These are phyloP conservation scores for Ceratocystis variospora DNA, from an alignment of 2,329 filamentous ascomycete species.

Conservation along the genomic window DNA sequence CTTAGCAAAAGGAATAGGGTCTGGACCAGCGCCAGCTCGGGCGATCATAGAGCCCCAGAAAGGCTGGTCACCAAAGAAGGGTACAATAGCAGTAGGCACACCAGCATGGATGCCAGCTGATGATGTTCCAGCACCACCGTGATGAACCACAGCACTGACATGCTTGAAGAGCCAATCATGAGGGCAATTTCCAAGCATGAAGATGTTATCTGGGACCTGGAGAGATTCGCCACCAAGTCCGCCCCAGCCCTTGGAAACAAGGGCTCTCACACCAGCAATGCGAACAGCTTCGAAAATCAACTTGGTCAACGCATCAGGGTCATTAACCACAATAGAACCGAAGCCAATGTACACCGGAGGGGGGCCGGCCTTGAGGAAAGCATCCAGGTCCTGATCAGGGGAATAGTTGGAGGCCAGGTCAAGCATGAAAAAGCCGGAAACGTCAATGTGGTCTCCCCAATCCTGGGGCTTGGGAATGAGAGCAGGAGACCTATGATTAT, in stretches of 20 bases:
- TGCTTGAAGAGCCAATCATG: constrained; percentile 82
- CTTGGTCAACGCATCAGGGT: constrained; percentile 55
- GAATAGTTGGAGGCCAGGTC: constrained; percentile 52
- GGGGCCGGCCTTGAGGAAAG: constrained; percentile 53
- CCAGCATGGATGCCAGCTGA: constrained; percentile 73
- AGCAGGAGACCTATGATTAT: constrained; percentile 43
- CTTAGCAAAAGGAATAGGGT: constrained; percentile 54
- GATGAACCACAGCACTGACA: constrained; percentile 72
- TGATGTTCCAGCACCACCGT: constrained; percentile 78
- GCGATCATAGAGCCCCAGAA: constrained; percentile 73
- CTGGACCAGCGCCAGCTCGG: constrained; percentile 56
- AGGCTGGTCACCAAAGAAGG: constrained; percentile 76
- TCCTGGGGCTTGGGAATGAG: constrained; percentile 67
- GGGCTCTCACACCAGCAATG: constrained; percentile 54
- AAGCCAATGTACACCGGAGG: constrained; percentile 74
- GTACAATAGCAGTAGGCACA: constrained; percentile 67
- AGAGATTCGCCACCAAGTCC: constrained; percentile 61
- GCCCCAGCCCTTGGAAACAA: constrained; percentile 82
- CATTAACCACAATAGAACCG: constrained; percentile 67
- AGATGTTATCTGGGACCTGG: constrained; percentile 59
- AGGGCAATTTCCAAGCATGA: constrained; percentile 72
- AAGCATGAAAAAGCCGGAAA: constrained; percentile 67
- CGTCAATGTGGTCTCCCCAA: constrained; percentile 57
- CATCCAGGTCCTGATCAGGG: constrained; percentile 49
- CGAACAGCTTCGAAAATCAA: constrained; percentile 59